phyloP scores from a whole-genome alignment of 2,329 filamentous ascomycete species.

The Neofusicoccum parvum region DNA sequence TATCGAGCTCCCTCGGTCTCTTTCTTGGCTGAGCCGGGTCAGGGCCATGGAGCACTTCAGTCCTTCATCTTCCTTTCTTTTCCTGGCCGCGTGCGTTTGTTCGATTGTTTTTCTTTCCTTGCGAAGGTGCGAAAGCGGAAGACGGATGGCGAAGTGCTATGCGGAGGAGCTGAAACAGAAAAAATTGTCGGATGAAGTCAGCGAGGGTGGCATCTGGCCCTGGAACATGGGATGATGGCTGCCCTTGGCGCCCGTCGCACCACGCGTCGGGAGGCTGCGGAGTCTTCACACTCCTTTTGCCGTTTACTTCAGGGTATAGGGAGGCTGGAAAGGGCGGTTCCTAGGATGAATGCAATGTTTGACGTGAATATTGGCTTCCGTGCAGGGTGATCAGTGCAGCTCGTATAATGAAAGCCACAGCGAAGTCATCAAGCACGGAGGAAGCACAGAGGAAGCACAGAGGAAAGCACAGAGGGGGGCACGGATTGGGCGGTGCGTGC shows the following conservation, averaged over 20 bases:
- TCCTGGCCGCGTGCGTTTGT: background rate
- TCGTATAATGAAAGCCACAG: background rate
- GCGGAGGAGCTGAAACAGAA: background rate
- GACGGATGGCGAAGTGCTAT: background rate
- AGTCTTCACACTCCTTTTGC: constrained; percentile 12
- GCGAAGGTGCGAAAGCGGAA: background rate
- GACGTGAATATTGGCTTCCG: constrained; percentile 18
- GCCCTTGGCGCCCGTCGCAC: background rate
- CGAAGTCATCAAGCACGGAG: constrained; percentile 9
- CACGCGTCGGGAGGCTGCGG: background rate
- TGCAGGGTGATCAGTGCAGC: constrained; percentile 9
- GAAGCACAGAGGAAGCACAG: constrained; percentile 5
- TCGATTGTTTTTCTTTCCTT: background rate
- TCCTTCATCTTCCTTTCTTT: background rate
- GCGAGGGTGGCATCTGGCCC: background rate
- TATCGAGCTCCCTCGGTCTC: background rate
- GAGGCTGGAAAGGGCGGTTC: constrained; percentile 10
- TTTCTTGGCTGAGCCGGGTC: constrained; percentile 8
- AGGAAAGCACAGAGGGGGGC: background rate
- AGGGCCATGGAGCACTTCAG: background rate
- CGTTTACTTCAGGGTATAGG: constrained; percentile 1
- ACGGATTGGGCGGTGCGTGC: constrained; percentile 7
- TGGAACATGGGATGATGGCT: constrained; percentile 9
- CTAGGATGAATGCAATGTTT: constrained; percentile 20
- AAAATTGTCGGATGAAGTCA: constrained; percentile 2